These are phyloP conservation scores for Lumnitzera littorea DNA, from an alignment of 345 rosid species.

Conservation along the genomic window DNA sequence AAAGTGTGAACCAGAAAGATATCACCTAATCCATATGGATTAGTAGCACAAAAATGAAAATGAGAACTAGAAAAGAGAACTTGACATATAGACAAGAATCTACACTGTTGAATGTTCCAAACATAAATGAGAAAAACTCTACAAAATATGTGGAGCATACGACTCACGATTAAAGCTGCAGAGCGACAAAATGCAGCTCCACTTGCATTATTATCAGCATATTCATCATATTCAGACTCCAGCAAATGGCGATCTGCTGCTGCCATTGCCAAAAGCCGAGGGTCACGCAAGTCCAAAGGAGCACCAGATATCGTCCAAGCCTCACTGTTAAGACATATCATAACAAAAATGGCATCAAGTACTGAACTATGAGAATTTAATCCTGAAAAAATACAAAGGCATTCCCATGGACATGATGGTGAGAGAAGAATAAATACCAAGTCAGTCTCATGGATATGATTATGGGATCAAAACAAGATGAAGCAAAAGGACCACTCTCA, in stretches of 20 bases:
- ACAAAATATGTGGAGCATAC: not conserved
- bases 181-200: constrained; percentile 99
- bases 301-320: constrained; percentile 75
- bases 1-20: too few species aligned
- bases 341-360: constrained; percentile 8
- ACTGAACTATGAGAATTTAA: not conserved
- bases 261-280: constrained; percentile 81
- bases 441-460: too few species aligned
- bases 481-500: too few species aligned
- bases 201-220: constrained; percentile 76
- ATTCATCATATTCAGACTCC: constrained; percentile 88
- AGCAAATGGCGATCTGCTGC: constrained; percentile 87
- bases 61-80: too few species aligned
- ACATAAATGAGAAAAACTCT: too few species aligned
- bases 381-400: not conserved
- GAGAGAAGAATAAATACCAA: too few species aligned
- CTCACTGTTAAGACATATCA: constrained; percentile 34
- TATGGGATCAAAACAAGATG: too few species aligned
- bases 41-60: too few species aligned
- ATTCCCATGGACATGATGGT: too few species aligned
- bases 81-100: too few species aligned
- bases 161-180: constrained; percentile 82
- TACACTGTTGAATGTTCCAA: too few species aligned
- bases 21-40: too few species aligned
- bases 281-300: constrained; percentile 73